Base-by-base conservation (phyloP, 2,329 filamentous ascomycete genomes). In the Ophiostoma australiae region DNA sequence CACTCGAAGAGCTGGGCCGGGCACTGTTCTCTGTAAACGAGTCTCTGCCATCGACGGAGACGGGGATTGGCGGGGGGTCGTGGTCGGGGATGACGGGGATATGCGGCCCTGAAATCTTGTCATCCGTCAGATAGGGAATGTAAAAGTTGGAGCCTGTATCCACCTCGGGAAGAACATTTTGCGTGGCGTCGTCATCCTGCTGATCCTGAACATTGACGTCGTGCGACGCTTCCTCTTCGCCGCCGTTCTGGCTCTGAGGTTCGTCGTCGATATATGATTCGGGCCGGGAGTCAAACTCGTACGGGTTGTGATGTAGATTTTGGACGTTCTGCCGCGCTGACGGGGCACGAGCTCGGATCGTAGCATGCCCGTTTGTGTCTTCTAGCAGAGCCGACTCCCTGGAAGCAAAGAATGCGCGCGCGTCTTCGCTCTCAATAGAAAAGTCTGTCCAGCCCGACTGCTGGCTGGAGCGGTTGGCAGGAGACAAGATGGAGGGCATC, bases 371-470 rank as follows among this genome's bases (percentile, higher is more conserved):
- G 35, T 44, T 73, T 41, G 69, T 58, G 13, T 68, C 41, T 8
- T 69, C 17, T 11, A 44, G 5, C 3, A 39, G 20, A 20, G 58
- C 67, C 17, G 72, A 68, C 2, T 75, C 70, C 39, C 65, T 71
- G 27, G 31, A 72, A 73, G 4, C 20, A 39, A 66, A 66, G 35
- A 39, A 66, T 7, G 79, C 77, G 6, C 78, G 79, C 52, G 79
- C 79, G 39, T 85, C 84, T 27, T 80, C 81, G 72, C 84, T 87
- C 20, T 85, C 85, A 11, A 88, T 79, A 0, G 86, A 87, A 72
- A 85, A 84, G 75, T 89, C 86, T 35, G 86, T 88, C 86, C 86
- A 89, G n/a, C 82, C 80, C 1, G 86, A 87, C 70, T 84, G 83
- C 68, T 86, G 84, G 73, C 86, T 88, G 27, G 79, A 78, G 52